phyloP scores from a whole-genome alignment of 2,329 filamentous ascomycete genomes.

The Penicillium occitanis region DNA sequence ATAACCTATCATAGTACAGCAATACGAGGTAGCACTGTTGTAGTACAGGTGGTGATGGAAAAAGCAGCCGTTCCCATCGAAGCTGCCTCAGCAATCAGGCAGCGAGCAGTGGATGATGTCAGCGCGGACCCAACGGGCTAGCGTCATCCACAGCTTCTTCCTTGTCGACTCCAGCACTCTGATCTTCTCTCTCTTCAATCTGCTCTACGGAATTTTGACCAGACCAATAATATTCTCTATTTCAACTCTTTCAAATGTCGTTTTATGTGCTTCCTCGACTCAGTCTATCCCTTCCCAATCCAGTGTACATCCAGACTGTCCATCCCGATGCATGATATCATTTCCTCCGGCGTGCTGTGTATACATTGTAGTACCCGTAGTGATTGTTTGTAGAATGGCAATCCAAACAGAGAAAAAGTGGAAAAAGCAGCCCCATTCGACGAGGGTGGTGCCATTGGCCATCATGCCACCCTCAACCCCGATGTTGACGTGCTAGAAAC shows the following conservation, averaged over 20 bases:
- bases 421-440: neutral
- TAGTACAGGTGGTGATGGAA: neutral
- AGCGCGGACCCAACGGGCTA: neutral
- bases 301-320: neutral
- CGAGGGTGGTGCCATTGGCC: neutral
- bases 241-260: neutral
- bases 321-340: constrained; percentile 3
- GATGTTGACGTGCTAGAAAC: neutral
- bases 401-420: neutral
- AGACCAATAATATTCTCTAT: neutral
- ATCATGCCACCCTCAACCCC: neutral
- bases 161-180: neutral
- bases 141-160: neutral
- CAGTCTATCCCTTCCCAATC: neutral
- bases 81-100: constrained; percentile 1
- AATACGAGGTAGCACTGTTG: neutral
- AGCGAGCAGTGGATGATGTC: constrained; percentile 8
- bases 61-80: neutral
- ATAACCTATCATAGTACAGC: too few species aligned
- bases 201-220: neutral
- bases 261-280: too few species aligned
- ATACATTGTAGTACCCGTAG: neutral
- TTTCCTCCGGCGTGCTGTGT: neutral
- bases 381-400: neutral
- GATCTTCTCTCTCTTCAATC: neutral